Percentiles rank a stretch among this genome's conserved stretches.
Evolutionary conservation across 1,284 basidiomycete genomes (phyloP).

Genomic region (Ustilago hordei): DNA sequence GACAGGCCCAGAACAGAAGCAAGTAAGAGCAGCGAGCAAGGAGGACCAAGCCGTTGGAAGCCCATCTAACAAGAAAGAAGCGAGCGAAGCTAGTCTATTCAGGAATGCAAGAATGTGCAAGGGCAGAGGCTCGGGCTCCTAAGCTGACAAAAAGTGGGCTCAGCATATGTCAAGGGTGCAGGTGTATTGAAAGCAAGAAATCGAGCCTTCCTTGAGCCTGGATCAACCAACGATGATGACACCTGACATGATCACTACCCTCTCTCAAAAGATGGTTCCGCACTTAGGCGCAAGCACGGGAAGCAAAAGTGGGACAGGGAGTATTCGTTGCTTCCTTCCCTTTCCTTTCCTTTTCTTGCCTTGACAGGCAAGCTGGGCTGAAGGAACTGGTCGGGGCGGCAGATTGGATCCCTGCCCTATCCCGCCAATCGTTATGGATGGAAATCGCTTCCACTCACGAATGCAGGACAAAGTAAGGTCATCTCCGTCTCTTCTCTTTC

Average conservation of each 20-base stretch:
- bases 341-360: too few species aligned
- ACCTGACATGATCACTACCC: neutral
- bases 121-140: neutral
- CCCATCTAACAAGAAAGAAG: neutral
- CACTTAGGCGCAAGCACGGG: neutral
- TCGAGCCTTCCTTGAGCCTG: neutral
- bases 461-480: neutral
- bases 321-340: neutral
- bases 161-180: conserved; percentile 1
- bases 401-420: neutral
- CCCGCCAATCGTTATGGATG: conserved; percentile 1
- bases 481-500: neutral
- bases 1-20: neutral
- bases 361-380: conserved; percentile 11
- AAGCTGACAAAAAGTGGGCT: neutral
- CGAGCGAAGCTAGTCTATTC: neutral
- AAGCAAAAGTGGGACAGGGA: neutral
- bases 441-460: neutral
- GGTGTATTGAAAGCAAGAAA: neutral
- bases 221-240: conserved; percentile 22
- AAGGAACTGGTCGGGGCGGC: conserved; percentile 1
- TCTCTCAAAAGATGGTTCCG: neutral
- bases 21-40: neutral
- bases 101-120: conserved; percentile 2
- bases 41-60: neutral